Evolutionary conservation across 2,329 filamentous ascomycete genomes (phyloP), one percentile per base, ranked within the genome.

Genomic region (Pseudogymnoascus sp.): DNA sequence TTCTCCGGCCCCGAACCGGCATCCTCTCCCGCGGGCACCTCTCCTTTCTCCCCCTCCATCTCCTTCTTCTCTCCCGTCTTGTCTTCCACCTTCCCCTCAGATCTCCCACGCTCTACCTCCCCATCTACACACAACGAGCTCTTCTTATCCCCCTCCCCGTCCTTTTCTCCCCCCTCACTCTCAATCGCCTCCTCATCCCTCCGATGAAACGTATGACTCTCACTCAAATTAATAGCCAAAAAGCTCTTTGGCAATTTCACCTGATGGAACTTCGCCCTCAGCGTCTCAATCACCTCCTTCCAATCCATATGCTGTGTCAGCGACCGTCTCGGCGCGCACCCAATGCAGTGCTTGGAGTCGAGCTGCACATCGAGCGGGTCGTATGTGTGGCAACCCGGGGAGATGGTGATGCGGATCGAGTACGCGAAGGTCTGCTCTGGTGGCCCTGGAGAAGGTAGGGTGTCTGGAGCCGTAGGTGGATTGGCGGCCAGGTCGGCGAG

Each of bases 351-450:
- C 69, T 94, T 90, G 68, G 90, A 94, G 74, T 99, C 94, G 28
- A 99, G 84, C 77, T 96, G 91, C 66, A 99, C 92, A 72, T 99
- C 93, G 28, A 99, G 81, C 4, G 94, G 94, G 74, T 97, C 94
- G 72, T 93, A 96, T 11, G 95, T 92, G 74, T 99, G 94, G 70
- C 93, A 97, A 9, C 94, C 94, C 1, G 95, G 94, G 66, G 89
- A 94, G 70, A 99, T 91, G 28, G 90, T 94, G 72, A 99, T 97
- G 63, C 93, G 88, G 72, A 99, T 99, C 70, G 88, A 94, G 75
- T 99, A 99, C 60, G 91, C 90, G 75, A 93, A 97, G 2, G 85
- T 86, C 59, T 88, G 86, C 9, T 58, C 57, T 5, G 22, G 32
- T 4, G 35, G 85, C 84, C 63, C 87, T 84, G 16, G 66, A 68